phyloP scores from a whole-genome alignment of 805 yeast genomes.

The Cephaloascus fragrans region DNA sequence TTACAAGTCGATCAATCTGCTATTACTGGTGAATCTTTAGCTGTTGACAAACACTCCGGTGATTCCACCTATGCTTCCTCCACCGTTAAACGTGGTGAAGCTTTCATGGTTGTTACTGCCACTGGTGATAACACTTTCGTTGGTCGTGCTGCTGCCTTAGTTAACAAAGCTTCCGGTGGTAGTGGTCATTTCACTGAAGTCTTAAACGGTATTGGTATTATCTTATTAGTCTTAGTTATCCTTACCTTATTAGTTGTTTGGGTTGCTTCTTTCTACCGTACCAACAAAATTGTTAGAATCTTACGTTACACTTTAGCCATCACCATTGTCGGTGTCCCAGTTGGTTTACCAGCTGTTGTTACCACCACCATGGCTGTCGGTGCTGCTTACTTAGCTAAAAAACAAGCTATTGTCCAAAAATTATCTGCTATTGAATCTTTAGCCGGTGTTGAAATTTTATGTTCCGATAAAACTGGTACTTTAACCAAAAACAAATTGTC shows the following conservation, averaged over 20 bases:
- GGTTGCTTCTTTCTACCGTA: slow-evolving; percentile 92
- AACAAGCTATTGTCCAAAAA: slow-evolving; percentile 95
- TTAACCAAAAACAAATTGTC: slow-evolving; percentile 95
- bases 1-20: slow-evolving; percentile 95
- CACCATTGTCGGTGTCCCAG: slow-evolving; percentile 97
- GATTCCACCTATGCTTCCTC: slow-evolving; percentile 88
- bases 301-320: slow-evolving; percentile 90
- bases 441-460: slow-evolving; percentile 95
- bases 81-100: slow-evolving; percentile 93
- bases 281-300: slow-evolving; percentile 76
- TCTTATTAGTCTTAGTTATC: slow-evolving; percentile 80
- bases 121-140: slow-evolving; percentile 94
- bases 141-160: slow-evolving; percentile 96
- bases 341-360: slow-evolving; percentile 97
- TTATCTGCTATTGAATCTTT: slow-evolving; percentile 93
- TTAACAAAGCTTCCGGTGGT: slow-evolving; percentile 89
- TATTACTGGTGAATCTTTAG: slow-evolving; percentile 94
- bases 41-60: slow-evolving; percentile 86
- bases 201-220: slow-evolving; percentile 94
- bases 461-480: slow-evolving; percentile 98
- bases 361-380: slow-evolving; percentile 99
- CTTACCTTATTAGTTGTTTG: slow-evolving; percentile 82
- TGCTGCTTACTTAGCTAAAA: slow-evolving; percentile 97
- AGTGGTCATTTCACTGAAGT: slow-evolving; percentile 96
- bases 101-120: slow-evolving; percentile 86